phyloP scores from a whole-genome alignment of 108 stramenopile genomes.

The Cylindrotheca fusiformis region DNA sequence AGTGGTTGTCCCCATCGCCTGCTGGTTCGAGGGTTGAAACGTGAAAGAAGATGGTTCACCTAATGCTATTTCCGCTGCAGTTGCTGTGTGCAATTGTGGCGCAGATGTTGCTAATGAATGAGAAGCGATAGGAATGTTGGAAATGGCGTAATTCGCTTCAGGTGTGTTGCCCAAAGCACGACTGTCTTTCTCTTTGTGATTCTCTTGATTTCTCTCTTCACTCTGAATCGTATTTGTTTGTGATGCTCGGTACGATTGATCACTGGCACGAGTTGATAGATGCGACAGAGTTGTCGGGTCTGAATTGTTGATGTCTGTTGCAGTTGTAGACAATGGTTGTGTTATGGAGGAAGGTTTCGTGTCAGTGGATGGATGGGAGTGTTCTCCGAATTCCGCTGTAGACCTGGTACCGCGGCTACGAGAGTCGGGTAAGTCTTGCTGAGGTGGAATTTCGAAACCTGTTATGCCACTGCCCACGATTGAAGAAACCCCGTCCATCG shows the following conservation, averaged over 20 bases:
- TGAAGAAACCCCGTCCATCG: too few species aligned
- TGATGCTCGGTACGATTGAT: neutral
- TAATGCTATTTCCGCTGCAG: constrained; percentile 24
- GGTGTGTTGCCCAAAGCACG: neutral
- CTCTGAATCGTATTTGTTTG: neutral
- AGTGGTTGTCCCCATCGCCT: constrained; percentile 3
- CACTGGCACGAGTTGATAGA: neutral
- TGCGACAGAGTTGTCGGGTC: neutral
- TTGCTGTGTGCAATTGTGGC: constrained; percentile 4
- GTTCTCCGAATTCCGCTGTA: neutral
- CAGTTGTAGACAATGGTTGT: neutral
- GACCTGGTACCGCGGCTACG: neutral
- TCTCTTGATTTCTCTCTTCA: neutral
- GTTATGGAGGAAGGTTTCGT: neutral
- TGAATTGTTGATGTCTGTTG: neutral
- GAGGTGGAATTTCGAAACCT: constrained; percentile 1
- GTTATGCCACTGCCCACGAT: neutral
- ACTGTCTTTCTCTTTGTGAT: neutral
- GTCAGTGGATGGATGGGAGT: neutral
- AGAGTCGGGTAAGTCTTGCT: neutral
- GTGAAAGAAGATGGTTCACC: constrained; percentile 9
- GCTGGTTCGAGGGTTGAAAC: neutral
- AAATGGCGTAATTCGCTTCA: too few species aligned
- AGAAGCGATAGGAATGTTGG: too few species aligned
- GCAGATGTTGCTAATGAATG: too few species aligned